These are phyloP conservation scores for Irpex sp. DNA, from an alignment of 1,284 basidiomycete species.

Conservation along the genomic window DNA sequence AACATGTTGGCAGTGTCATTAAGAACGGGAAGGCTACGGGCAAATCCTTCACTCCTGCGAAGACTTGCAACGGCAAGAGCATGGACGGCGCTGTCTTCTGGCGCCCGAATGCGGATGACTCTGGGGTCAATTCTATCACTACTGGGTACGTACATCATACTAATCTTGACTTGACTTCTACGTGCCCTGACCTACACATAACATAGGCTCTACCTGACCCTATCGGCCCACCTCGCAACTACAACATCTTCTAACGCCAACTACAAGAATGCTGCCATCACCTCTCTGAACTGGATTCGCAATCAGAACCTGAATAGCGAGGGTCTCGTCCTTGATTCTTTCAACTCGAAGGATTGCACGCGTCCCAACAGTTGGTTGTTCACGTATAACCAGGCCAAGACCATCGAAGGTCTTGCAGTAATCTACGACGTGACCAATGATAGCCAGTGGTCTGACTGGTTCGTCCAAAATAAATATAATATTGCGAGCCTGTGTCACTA, in stretches of 20 bases:
- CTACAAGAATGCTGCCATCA: conserved; percentile 40
- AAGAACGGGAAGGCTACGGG: neutral
- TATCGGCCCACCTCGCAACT: conserved; percentile 38
- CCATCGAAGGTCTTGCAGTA: conserved; percentile 42
- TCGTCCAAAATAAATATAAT: neutral
- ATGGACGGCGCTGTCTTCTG: neutral
- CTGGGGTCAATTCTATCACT: conserved; percentile 40
- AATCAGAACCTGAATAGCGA: conserved; percentile 36
- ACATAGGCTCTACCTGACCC: conserved; percentile 23
- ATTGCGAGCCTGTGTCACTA: neutral
- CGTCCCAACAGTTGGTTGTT: conserved; percentile 38
- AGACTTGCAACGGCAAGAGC: neutral
- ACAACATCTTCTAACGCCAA: conserved; percentile 34
- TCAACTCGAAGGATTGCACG: conserved; percentile 39
- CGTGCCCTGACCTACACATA: conserved; percentile 3
- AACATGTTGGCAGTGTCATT: neutral
- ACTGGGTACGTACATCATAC: conserved; percentile 36
- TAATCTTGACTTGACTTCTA: neutral
- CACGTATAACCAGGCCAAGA: conserved; percentile 50
- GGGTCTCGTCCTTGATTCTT: conserved; percentile 40
- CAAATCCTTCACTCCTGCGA: neutral
- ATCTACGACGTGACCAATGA: conserved; percentile 37
- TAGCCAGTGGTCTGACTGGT: conserved; percentile 34
- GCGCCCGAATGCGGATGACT: conserved; percentile 36
- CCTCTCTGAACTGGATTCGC: conserved; percentile 42